Base-by-base conservation (phyloP, 192 early-diverging fungal genomes). In the Bifiguratus adelaidae region DNA sequence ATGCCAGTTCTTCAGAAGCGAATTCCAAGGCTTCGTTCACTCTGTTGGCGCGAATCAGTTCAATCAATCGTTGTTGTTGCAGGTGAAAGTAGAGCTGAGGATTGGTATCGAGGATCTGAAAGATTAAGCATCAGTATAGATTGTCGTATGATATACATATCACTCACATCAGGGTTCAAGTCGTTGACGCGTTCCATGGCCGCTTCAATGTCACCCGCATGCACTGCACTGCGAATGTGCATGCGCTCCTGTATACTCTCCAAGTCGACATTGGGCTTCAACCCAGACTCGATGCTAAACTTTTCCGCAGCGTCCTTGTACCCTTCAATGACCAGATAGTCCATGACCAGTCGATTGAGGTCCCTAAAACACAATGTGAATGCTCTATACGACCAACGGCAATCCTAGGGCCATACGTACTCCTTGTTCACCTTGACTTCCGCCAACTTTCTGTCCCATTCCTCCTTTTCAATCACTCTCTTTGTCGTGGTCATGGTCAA, bases 241-340 rank as follows among this genome's bases (percentile, higher is more conserved):
- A 94, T 95, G 11, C 94, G 81, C 51, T 95, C 92, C 47, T 97
- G 82, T 46, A 97, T 97, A 0, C 83, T 88, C 16, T 75, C 74
- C 42, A 96, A 54, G 55, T 99, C 91, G 4, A 93, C 80, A 11
- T 59, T 73, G 4, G 88, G 83, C 25, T 73, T 62, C 2, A 97
- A 61, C 0, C 89, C 88, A 38, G 86, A 78, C 51, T 99, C 96
- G 28, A 76, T 59, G 54, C 82, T 85, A 54, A 99, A 96, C 65
- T 93, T 89, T 65, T 97, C 89, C 0, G 93, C 96, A 0, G 96
- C 96, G 58, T 97, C 92, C 65, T 94, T 97, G 76, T 92, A 97
- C 6, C 96, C 96, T 63, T 99, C 96, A 36, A 99, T 93, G 9
- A 97, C 82, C 18, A 99, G 67, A 47, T 99, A 99, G 74, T 99